phyloP scores from a whole-genome alignment of 2,329 filamentous ascomycete species.

The Cytospora paraplurivora region DNA sequence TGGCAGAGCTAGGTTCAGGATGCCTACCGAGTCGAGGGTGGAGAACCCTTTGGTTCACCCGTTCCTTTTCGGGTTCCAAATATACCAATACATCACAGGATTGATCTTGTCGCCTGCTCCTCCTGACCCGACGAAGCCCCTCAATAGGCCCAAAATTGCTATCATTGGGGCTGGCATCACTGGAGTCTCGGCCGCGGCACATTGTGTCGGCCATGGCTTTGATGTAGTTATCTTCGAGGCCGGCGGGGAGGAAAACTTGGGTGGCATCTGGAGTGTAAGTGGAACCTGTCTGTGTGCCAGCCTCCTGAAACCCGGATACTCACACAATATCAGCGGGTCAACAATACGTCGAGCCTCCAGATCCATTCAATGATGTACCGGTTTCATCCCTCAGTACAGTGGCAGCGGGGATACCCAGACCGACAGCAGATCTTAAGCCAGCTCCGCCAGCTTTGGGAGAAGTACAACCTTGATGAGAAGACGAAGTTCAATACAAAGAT shows the following conservation, averaged over 20 bases:
- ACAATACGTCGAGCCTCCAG: slow-evolving; percentile 79
- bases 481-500: slow-evolving; percentile 74
- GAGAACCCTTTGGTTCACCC: slow-evolving; percentile 52
- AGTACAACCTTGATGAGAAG: slow-evolving; percentile 69
- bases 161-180: slow-evolving; percentile 73
- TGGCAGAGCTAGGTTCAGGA: slow-evolving; percentile 30
- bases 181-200: slow-evolving; percentile 75
- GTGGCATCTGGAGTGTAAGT: slow-evolving; percentile 78
- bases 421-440: slow-evolving; percentile 74
- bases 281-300: not conserved
- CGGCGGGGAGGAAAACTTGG: slow-evolving; percentile 64
- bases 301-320: not conserved
- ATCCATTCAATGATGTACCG: slow-evolving; percentile 88
- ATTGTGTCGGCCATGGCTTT: slow-evolving; percentile 84
- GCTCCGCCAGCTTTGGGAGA: slow-evolving; percentile 72
- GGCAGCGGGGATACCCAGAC: slow-evolving; percentile 75
- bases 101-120: slow-evolving; percentile 70
- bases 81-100: slow-evolving; percentile 66
- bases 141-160: slow-evolving; percentile 67
- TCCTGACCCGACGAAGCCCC: slow-evolving; percentile 58
- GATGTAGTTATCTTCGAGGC: slow-evolving; percentile 80
- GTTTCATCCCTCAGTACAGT: slow-evolving; percentile 79
- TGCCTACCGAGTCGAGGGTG: slow-evolving; percentile 39
- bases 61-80: slow-evolving; percentile 63
- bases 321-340: slow-evolving; percentile 60